Evolutionary conservation across 129 eudicot species (phyloP), one percentile per base, ranked within the genome.

Genomic region (Oenanthe sinensis): DNA sequence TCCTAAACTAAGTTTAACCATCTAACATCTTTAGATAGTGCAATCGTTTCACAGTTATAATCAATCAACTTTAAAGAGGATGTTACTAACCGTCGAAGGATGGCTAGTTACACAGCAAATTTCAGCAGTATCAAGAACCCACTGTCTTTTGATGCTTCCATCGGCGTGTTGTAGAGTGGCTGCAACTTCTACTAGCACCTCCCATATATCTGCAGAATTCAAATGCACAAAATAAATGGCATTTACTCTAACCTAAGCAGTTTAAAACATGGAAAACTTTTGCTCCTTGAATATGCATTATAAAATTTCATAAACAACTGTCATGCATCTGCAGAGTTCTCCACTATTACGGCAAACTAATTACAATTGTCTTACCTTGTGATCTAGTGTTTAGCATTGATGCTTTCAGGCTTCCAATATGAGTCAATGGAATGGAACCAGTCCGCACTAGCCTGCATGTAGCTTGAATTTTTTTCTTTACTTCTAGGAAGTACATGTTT

Each of bases 61-160:
- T 45, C 30, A 13, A 54, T 60, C 19, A 9, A 77, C 28, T 39
- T 28, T 39, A 37, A 65, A 77, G 69, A 19, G 63, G 26, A 67
- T n/a, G 33, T 81, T 70, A 55, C 88, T 40, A 85, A 91, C 98
- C 77, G 97, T 95, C 19, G 89, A 84, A 44, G 97, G 99, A 86
- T 82, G 81, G 50, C 86, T 86, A 62, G 96, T 88, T 58, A 91
- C 90, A 46, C 97, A 95, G 81, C 96, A 89, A 79, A 95, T 92
- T 83, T 91, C 92, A 40, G 87, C 87, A 71, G 88, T 85, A 80
- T 92, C 92, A 85, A 91, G 78, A 70, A 95, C 96, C 99, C 99
- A 95, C 76, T 87, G 92, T 74, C 86, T 87, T 86, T 88, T 92
- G 62, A 77, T 85, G 79, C 87, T 87, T 68, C 88, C 94, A 73